Conservation (phyloP, 2,329 filamentous ascomycete genomes). For the Colletotrichum sp. region DNA sequence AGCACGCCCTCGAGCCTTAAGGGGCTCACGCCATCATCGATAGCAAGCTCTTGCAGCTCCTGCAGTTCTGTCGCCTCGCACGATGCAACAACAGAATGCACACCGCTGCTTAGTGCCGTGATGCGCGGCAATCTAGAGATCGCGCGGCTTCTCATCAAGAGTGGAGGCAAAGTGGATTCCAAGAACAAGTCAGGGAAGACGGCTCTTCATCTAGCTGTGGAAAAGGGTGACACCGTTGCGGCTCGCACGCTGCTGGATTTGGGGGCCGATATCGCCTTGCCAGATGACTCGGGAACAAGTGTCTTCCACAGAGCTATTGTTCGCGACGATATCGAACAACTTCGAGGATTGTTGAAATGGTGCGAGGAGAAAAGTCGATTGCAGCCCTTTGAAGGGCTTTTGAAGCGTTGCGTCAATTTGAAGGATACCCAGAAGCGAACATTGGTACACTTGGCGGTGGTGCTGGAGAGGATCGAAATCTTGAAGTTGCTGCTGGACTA, state of each 20-base stretch:
- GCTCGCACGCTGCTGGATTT: neutral
- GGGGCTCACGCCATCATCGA: neutral
- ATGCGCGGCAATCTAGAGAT: neutral
- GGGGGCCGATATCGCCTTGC: neutral
- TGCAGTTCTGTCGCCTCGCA: neutral
- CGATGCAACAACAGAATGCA: neutral
- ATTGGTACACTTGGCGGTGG: neutral
- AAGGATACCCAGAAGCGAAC: neutral
- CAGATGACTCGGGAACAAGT: neutral
- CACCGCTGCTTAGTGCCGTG: neutral
- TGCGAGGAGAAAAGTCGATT: neutral
- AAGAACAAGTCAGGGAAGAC: neutral
- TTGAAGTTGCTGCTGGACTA: neutral
- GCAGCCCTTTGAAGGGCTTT: neutral
- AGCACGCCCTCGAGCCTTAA: neutral
- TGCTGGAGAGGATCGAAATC: neutral
- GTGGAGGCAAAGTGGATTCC: neutral
- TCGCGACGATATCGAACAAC: neutral
- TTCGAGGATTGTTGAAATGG: neutral
- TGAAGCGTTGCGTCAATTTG: neutral
- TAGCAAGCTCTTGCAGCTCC: neutral
- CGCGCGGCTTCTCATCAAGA: neutral
- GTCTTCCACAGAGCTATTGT: neutral
- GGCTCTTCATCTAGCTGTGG: neutral
- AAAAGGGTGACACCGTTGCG: neutral